A percentile compares a stretch with the other conserved stretches of the same genome.
Conservation (phyloP, 2,329 filamentous ascomycete genomes). For the Fusarium sp. region DNA sequence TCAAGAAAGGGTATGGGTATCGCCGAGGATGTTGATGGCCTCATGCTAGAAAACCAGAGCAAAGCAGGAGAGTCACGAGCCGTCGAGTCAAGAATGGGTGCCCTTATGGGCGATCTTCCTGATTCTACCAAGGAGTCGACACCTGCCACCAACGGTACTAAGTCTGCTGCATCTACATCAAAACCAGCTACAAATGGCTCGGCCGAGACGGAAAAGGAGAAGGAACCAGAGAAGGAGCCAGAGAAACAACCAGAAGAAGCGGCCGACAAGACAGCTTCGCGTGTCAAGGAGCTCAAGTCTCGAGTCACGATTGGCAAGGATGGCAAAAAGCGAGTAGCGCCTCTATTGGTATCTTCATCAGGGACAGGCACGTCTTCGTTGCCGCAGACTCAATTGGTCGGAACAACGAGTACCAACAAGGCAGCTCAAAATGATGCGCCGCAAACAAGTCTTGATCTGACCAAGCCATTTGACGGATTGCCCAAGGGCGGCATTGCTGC, state of each 20-base stretch:
- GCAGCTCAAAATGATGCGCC: conserved; percentile 76
- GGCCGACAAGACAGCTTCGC: conserved; percentile 65
- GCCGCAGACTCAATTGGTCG: conserved; percentile 88
- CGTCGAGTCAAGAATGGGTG: conserved; percentile 95
- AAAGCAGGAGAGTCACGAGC: conserved; percentile 90
- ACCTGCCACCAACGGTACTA: conserved; percentile 65
- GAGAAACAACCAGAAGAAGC: conserved; percentile 59
- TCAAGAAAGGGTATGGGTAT: conserved; percentile 90
- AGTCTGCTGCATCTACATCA: conserved; percentile 51
- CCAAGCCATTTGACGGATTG: conserved; percentile 92
- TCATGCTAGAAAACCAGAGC: conserved; percentile 89
- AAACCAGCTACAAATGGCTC: conserved; percentile 57
- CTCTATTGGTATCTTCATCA: conserved; percentile 89
- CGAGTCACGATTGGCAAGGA: conserved; percentile 96
- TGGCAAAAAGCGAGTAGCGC: conserved; percentile 94
- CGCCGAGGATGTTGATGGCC: conserved; percentile 88
- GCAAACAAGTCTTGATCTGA: conserved; percentile 87
- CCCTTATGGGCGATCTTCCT: conserved; percentile 89
- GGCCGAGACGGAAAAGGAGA: conserved; percentile 51
- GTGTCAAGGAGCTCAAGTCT: conserved; percentile 78
- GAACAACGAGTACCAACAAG: conserved; percentile 74
- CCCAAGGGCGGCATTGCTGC: conserved; percentile 89
- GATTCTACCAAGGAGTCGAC: conserved; percentile 65
- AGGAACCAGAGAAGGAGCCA: conserved; percentile 51
- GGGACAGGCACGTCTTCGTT: conserved; percentile 88